Evolutionary conservation across 2,329 filamentous ascomycete genomes (phyloP).

Genomic region (Orbilia blumenaviensis): DNA sequence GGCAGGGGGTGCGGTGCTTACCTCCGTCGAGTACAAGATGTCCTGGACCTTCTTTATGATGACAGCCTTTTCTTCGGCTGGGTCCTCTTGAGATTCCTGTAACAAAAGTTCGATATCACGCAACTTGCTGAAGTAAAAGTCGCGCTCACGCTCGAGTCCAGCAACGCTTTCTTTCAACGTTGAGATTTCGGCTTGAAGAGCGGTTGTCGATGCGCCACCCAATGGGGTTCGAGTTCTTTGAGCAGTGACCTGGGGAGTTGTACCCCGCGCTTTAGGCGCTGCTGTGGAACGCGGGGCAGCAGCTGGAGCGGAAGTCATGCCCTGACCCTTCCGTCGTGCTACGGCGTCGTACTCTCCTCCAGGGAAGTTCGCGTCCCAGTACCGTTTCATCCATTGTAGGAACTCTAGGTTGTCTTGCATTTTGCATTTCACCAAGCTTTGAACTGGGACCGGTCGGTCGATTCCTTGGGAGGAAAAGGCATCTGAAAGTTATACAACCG

Average conservation of each 20-base stretch:
- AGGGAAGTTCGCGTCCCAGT: conserved; percentile 98
- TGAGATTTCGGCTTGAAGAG: conserved; percentile 82
- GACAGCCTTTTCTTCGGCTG: conserved; percentile 88
- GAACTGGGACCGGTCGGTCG: conserved; percentile 88
- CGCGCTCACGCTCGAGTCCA: conserved; percentile 91
- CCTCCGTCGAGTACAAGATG: conserved; percentile 96
- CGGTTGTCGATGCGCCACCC: conserved; percentile 70
- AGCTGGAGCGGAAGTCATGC: conserved; percentile 65
- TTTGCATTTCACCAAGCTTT: conserved; percentile 93
- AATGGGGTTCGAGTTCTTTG: conserved; percentile 59
- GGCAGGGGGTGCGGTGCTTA: conserved; percentile 60
- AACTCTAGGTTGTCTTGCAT: conserved; percentile 99
- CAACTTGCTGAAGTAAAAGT: conserved; percentile 99
- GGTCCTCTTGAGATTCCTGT: conserved; percentile 89
- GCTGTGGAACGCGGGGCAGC: conserved; percentile 62
- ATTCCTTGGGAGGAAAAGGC: conserved; percentile 84
- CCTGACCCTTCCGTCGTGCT: conserved; percentile 79
- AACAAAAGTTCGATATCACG: conserved; percentile 95
- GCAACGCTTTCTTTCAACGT: conserved; percentile 94
- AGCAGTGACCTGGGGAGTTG: conserved; percentile 63
- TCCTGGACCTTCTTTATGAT: conserved; percentile 95
- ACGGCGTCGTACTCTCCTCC: conserved; percentile 96
- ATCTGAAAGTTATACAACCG: conserved; percentile 65
- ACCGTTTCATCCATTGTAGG: conserved; percentile 93
- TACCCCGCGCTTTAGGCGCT: conserved; percentile 62